Evolutionary conservation across 78 protist species (phyloP), one percentile per base, ranked within the genome.

Genomic region (Carpediemonas membranifera): DNA sequence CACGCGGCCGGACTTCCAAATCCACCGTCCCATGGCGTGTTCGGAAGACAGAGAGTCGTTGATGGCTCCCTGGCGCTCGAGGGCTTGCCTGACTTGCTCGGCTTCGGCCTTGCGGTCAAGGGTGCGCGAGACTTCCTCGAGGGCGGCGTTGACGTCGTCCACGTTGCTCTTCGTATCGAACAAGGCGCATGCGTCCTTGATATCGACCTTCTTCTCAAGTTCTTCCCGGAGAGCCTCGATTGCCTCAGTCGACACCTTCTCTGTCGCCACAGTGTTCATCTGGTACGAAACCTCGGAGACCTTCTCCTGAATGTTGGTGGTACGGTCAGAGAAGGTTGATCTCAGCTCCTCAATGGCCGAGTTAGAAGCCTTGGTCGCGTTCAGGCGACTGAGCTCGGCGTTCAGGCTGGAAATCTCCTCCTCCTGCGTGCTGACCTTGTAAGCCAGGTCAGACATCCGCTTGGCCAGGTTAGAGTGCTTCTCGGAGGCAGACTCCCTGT

Each of bases 11-110:
- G 35, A 24, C 25, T 35, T 53, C 79, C 79, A 74, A 1, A 74
- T 21, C 79, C 79, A 74, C 14, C 79, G 64, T 34, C 73, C 79
- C 13, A 73, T 44, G 27, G 44, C 0, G 41, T 28, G 64, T 56
- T 73, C 73, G 37, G 30, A 0, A 13, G 30, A 68, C 21, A 68
- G 74, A 2, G 47, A 2, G 47, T 68, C 54, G 64, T 56, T 54
- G 61, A 68, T 14, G 28, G 3, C 21, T 28, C 25, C 47, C 74
- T 68, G 73, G 18, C 16, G 59, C 25, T 56, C 30, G n/a, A 44
- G 65, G 60, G 47, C 1, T 14, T 55, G 21, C 28, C 35, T 39
- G 47, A 39, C 35, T 30, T 5, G 18, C 28, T 9, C 31, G 3
- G 41, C 59, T 9, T 62, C 31, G 5, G 30, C 31, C 47, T 30